Conservation (phyloP, 495 filamentous ascomycete genomes). For the Talaromyces ruber region DNA sequence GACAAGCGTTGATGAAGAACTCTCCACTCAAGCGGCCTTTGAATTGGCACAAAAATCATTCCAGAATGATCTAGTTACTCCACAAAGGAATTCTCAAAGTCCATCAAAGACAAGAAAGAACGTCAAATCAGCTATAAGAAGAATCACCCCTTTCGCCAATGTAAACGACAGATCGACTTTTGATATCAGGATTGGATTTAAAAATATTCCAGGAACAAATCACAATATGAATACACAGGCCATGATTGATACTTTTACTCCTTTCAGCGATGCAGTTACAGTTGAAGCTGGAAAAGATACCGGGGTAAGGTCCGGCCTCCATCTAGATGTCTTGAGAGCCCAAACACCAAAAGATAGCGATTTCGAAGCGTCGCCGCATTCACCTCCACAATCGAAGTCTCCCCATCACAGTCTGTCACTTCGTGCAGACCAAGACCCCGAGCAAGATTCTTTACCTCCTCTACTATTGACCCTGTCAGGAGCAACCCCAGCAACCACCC, state of each 20-base stretch:
- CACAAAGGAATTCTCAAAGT: conserved; percentile 8
- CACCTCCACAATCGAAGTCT: neutral
- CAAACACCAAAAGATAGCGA: conserved; percentile 12
- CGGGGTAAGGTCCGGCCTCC: conserved; percentile 2
- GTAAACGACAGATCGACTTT: conserved; percentile 10
- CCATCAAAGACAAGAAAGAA: neutral
- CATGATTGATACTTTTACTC: conserved; percentile 40
- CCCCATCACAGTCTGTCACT: conserved; percentile 1
- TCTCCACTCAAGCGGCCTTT: conserved; percentile 44
- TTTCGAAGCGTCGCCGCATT: conserved; percentile 4
- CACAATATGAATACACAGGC: conserved; percentile 38
- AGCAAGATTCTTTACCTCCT: conserved; percentile 7
- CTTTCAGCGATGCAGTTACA: conserved; percentile 35
- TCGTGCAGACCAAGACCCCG: conserved; percentile 6
- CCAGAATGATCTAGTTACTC: conserved; percentile 34
- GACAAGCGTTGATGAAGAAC: conserved; percentile 23
- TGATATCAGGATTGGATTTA: conserved; percentile 9
- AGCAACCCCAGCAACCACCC: conserved; percentile 24
- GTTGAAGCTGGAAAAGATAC: conserved; percentile 20
- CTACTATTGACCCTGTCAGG: conserved; percentile 25
- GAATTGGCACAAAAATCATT: conserved; percentile 38
- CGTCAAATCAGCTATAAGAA: conserved; percentile 13
- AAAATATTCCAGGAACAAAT: conserved; percentile 3
- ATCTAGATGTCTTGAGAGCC: conserved; percentile 1
- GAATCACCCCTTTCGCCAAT: conserved; percentile 28